Conservation (phyloP, 2,329 filamentous ascomycete species). For the Fusarium falciforme region DNA sequence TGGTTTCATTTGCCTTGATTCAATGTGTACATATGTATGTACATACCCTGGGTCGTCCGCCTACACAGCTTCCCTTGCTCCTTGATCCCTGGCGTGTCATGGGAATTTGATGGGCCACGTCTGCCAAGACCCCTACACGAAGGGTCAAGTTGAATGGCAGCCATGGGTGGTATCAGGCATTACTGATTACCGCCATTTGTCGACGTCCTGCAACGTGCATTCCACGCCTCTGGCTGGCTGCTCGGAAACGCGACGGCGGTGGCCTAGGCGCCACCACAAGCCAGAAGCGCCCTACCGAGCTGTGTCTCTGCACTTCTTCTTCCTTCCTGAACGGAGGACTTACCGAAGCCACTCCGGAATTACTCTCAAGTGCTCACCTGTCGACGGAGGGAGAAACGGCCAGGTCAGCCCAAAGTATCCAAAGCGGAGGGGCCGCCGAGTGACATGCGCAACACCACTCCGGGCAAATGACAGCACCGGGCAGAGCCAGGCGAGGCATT, state of each 20-base stretch:
- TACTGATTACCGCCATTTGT: conserved; percentile 8
- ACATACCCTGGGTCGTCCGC: conserved; percentile 3
- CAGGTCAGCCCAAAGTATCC: neutral
- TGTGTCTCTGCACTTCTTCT: neutral
- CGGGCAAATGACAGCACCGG: conserved; percentile 24
- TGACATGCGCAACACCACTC: conserved; percentile 31
- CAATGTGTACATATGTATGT: neutral
- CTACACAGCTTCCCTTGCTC: neutral
- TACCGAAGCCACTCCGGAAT: neutral
- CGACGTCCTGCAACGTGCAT: neutral
- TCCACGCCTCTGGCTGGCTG: neutral
- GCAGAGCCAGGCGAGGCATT: neutral
- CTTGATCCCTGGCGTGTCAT: neutral
- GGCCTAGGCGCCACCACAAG: conserved; percentile 16
- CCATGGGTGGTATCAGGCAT: neutral
- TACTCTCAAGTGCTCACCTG: neutral
- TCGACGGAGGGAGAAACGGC: neutral
- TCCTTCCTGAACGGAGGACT: neutral
- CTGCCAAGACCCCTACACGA: neutral
- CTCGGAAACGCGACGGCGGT: neutral
- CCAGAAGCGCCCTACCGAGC: neutral
- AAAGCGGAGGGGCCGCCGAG: conserved; percentile 9
- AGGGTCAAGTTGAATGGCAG: neutral
- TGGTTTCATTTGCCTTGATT: neutral
- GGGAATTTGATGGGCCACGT: neutral